Evolutionary conservation across 2,329 filamentous ascomycete genomes (phyloP).

Genomic region (Aspergillus sp.): DNA sequence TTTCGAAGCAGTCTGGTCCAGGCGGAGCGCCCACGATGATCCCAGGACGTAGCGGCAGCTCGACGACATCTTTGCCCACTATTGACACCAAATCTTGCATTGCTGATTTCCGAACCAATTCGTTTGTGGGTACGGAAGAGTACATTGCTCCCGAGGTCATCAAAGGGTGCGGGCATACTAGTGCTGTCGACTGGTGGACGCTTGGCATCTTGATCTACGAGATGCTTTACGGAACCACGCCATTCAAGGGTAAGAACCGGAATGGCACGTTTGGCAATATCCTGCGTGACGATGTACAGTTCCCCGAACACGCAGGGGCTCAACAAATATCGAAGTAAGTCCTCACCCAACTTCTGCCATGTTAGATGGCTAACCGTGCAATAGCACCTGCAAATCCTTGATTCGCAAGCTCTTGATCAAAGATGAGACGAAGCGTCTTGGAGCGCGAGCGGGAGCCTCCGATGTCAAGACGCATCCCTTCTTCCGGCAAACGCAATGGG

Average conservation of each 20-base stretch:
- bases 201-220: conserved; percentile 96
- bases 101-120: conserved; percentile 96
- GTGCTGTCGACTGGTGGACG: conserved; percentile 99
- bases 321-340: conserved; percentile 91
- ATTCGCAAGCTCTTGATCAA: conserved; percentile 98
- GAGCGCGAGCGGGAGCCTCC: conserved; percentile 89
- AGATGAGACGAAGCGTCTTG: conserved; percentile 89
- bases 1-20: conserved; percentile 95
- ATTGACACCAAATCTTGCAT: conserved; percentile 99
- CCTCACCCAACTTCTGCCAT: neutral
- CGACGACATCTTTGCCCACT: conserved; percentile 83
- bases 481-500: conserved; percentile 96
- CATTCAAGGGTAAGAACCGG: conserved; percentile 98
- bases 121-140: conserved; percentile 96
- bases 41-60: conserved; percentile 82
- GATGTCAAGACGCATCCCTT: conserved; percentile 97
- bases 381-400: conserved; percentile 88
- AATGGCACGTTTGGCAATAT: conserved; percentile 99
- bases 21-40: conserved; percentile 99
- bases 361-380: conserved; percentile 3
- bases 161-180: conserved; percentile 96
- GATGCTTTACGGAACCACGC: conserved; percentile 97
- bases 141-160: conserved; percentile 99
- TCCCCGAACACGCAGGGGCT: conserved; percentile 81
- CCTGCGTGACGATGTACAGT: conserved; percentile 88